A percentile compares a stretch with the other conserved stretches of the same genome.
phyloP scores from a whole-genome alignment of 495 filamentous ascomycete genomes.

The Poronia punctata region DNA sequence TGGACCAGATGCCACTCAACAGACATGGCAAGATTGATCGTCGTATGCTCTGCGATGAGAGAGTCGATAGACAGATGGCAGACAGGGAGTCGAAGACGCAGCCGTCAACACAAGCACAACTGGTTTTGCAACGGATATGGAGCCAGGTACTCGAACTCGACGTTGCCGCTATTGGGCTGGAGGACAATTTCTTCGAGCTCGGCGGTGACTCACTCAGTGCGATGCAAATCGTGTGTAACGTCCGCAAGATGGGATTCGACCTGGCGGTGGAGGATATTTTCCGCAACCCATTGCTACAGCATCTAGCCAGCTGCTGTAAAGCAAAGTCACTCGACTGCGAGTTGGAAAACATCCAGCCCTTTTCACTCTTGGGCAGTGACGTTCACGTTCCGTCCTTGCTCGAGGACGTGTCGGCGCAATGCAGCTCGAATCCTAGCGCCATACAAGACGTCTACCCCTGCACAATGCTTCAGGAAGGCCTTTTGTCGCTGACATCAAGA shows the following conservation, averaged over 20 bases:
- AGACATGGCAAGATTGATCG: constrained; percentile 11
- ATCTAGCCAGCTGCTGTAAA: constrained; percentile 4
- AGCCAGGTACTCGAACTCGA: background rate
- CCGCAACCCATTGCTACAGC: constrained; percentile 36
- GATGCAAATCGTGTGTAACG: constrained; percentile 31
- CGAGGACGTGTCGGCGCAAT: constrained; percentile 16
- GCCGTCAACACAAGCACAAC: background rate
- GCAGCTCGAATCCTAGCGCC: constrained; percentile 29
- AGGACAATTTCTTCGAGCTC: too few relatives aligned
- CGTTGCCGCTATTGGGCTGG: constrained; percentile 25
- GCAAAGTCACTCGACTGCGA: background rate
- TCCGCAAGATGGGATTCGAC: constrained; percentile 44
- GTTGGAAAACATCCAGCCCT: background rate
- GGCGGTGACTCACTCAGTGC: too few relatives aligned
- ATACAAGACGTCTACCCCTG: constrained; percentile 53
- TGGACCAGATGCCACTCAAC: constrained; percentile 24
- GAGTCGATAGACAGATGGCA: too few relatives aligned
- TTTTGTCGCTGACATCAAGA: constrained; percentile 32
- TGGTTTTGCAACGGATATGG: constrained; percentile 5
- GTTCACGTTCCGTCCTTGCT: constrained; percentile 35
- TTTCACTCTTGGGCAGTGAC: background rate
- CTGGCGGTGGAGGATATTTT: constrained; percentile 46
- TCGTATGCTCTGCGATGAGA: background rate
- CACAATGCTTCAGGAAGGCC: constrained; percentile 41
- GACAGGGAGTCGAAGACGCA: background rate